phyloP scores from a whole-genome alignment of 140 eudicot genomes.

The Anethum foeniculum region DNA sequence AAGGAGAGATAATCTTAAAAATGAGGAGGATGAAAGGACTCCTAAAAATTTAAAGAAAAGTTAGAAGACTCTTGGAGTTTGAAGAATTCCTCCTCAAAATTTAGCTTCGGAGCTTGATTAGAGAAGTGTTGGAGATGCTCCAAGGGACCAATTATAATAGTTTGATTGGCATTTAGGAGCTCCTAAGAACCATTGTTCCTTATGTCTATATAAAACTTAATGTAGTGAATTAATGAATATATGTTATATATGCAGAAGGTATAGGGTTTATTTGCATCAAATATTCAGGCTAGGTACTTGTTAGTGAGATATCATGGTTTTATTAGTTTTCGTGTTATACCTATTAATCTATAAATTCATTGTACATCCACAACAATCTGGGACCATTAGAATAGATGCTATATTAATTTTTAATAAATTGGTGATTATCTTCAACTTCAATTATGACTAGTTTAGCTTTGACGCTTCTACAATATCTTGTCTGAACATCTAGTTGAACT shows the following conservation, averaged over 20 bases:
- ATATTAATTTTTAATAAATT: neutral
- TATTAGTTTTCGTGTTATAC: neutral
- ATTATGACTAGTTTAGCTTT: neutral
- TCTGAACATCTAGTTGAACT: neutral
- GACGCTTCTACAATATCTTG: neutral
- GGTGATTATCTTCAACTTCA: neutral
- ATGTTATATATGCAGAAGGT: neutral
- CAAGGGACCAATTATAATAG: neutral
- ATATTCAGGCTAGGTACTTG: neutral
- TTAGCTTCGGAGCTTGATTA: too few relatives aligned
- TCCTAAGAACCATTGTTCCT: neutral
- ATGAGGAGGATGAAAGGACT: too few relatives aligned
- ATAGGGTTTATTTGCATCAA: neutral
- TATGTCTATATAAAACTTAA: neutral
- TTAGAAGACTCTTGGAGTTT: too few relatives aligned
- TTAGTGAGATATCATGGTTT: neutral
- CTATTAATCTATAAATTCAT: neutral
- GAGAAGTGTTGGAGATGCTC: too few relatives aligned
- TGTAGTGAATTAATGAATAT: constrained; percentile 1
- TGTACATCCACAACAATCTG: neutral
- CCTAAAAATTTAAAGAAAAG: too few relatives aligned
- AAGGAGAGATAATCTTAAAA: too few relatives aligned
- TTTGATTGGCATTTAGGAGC: neutral
- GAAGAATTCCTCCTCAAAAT: too few relatives aligned
- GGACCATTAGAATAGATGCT: neutral